Evolutionary conservation across 495 filamentous ascomycete species (phyloP).

Genomic region (Aspergillus egyptiacus): DNA sequence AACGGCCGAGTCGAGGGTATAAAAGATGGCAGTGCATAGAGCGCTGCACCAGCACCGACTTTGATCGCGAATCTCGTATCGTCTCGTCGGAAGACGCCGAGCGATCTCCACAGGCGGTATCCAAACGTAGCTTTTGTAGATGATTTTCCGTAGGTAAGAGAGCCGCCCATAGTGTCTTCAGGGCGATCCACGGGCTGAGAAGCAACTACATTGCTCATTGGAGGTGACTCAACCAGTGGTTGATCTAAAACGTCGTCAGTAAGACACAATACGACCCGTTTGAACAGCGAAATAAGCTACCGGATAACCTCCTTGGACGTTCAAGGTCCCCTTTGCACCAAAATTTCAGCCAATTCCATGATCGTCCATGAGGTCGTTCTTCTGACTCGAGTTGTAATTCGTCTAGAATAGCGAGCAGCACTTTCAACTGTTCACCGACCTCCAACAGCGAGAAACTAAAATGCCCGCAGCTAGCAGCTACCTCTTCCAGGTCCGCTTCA

Average conservation of each 20-base stretch:
- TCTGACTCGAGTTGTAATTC: slow-evolving; percentile 67
- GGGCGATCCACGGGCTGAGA: neutral
- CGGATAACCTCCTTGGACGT: slow-evolving; percentile 14
- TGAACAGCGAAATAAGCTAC: slow-evolving; percentile 9
- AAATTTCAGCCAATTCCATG: slow-evolving; percentile 84
- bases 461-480: slow-evolving; percentile 90
- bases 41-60: slow-evolving; percentile 78
- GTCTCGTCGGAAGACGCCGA: slow-evolving; percentile 56
- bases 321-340: slow-evolving; percentile 48
- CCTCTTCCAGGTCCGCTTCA: slow-evolving; percentile 94
- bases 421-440: slow-evolving; percentile 83
- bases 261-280: neutral
- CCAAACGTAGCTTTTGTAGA: slow-evolving; percentile 33
- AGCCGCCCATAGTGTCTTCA: neutral
- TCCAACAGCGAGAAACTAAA: slow-evolving; percentile 85
- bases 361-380: slow-evolving; percentile 48
- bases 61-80: slow-evolving; percentile 81
- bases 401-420: slow-evolving; percentile 75
- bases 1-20: slow-evolving; percentile 67
- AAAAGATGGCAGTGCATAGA: slow-evolving; percentile 85
- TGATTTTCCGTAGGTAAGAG: neutral
- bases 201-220: neutral
- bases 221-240: slow-evolving; percentile 1
- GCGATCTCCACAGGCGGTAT: slow-evolving; percentile 54
- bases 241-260: slow-evolving; percentile 8